Evolutionary conservation across 2,329 filamentous ascomycete genomes (phyloP).

Genomic region (Raffaelea albimanens): DNA sequence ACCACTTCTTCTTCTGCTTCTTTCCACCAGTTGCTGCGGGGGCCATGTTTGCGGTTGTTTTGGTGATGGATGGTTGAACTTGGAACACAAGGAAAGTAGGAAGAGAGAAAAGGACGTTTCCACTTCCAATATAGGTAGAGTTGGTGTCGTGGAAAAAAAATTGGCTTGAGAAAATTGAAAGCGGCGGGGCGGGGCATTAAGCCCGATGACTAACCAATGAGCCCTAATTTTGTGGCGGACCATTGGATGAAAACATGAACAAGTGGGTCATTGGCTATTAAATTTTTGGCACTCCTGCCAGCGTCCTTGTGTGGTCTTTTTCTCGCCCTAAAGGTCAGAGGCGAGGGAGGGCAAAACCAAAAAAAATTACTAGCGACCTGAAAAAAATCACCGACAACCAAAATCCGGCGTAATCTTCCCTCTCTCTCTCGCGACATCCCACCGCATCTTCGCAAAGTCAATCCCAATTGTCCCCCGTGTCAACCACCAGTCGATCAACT

Average conservation of each 20-base stretch:
- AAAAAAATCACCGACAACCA: not conserved
- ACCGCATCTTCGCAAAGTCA: not conserved
- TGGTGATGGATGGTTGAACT: conserved; percentile 21
- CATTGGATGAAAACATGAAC: conserved; percentile 3
- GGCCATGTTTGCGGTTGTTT: conserved; percentile 28
- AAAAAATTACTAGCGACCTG: not conserved
- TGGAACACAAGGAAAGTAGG: conserved; percentile 9
- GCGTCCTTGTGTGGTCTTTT: too few species aligned
- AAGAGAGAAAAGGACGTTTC: conserved; percentile 5
- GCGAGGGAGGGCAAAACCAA: not conserved
- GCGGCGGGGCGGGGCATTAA: conserved; percentile 7
- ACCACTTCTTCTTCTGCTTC: conserved; percentile 80
- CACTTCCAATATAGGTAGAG: conserved; percentile 2
- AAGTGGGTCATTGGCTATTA: not conserved
- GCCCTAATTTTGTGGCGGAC: conserved; percentile 7
- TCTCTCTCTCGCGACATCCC: not conserved
- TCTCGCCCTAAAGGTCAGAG: too few species aligned
- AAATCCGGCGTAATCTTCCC: not conserved
- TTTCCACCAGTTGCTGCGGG: conserved; percentile 54
- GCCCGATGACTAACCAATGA: not conserved
- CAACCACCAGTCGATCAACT: conserved; percentile 11
- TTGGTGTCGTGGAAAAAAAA: conserved; percentile 13
- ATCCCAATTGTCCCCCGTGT: conserved; percentile 9
- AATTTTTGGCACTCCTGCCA: conserved; percentile 3
- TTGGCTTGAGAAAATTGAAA: conserved; percentile 1